These are phyloP conservation scores for Lachnellula occidentalis DNA, from an alignment of 2,329 filamentous ascomycete genomes.

Conservation along the genomic window DNA sequence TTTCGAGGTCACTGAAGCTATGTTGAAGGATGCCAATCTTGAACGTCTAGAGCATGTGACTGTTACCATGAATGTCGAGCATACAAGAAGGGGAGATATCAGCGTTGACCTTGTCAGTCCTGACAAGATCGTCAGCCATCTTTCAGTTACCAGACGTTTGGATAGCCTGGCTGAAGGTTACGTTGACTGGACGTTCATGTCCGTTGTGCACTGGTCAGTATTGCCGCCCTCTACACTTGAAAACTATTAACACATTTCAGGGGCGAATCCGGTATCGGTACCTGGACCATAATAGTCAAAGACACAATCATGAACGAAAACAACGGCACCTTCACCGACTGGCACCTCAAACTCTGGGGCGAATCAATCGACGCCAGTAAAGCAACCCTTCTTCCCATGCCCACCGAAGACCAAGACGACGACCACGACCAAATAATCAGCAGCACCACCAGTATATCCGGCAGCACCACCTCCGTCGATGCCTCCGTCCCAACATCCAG, in stretches of 20 bases:
- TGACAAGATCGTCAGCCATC: conserved; percentile 71
- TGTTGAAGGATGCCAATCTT: conserved; percentile 77
- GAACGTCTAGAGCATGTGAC: conserved; percentile 90
- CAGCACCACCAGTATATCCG: conserved; percentile 56
- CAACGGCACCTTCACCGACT: conserved; percentile 78
- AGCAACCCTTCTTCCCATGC: conserved; percentile 72
- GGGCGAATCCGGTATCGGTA: conserved; percentile 83
- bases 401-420: conserved; percentile 75
- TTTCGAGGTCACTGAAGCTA: conserved; percentile 78
- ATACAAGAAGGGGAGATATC: conserved; percentile 81
- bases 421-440: conserved; percentile 63
- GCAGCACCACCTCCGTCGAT: conserved; percentile 39
- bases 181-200: conserved; percentile 98
- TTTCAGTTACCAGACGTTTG: conserved; percentile 67
- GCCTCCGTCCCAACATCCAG: conserved; percentile 41
- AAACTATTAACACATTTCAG: conserved; percentile 42
- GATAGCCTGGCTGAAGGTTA: conserved; percentile 70
- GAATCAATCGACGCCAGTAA: conserved; percentile 73
- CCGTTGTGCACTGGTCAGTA: conserved; percentile 84
- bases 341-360: conserved; percentile 92
- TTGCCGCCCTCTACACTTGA: neutral
- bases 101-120: conserved; percentile 90
- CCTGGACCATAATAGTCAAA: conserved; percentile 86
- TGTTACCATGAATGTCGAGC: conserved; percentile 92
- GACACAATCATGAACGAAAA: conserved; percentile 74